A percentile compares a stretch with the other conserved stretches of the same genome.
Conservation (phyloP, 202 grass and related monocot genomes). For the Eragrostis tef region DNA sequence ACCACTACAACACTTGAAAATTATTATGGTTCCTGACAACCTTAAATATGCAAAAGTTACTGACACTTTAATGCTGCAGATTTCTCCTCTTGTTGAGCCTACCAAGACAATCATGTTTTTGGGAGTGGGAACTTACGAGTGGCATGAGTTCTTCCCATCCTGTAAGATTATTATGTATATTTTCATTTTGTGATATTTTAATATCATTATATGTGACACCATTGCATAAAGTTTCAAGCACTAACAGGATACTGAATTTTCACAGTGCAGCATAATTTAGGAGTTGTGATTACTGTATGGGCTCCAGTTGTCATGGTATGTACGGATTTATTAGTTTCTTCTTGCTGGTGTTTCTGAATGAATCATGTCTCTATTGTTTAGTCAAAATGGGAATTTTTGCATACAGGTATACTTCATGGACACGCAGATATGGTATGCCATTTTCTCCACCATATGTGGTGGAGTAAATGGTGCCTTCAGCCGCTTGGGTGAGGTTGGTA, state of each 20-base stretch:
- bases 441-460: slow-evolving; percentile 97
- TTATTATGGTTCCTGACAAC: neutral
- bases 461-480: slow-evolving; percentile 93
- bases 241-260: slow-evolving; percentile 47
- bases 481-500: slow-evolving; percentile 89
- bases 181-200: slow-evolving; percentile 16
- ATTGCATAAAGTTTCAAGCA: slow-evolving; percentile 32
- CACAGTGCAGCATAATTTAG: slow-evolving; percentile 91
- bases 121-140: slow-evolving; percentile 64
- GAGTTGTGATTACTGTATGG: slow-evolving; percentile 91
- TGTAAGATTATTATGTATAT: slow-evolving; percentile 69
- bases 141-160: slow-evolving; percentile 97
- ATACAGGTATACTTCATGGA: slow-evolving; percentile 99
- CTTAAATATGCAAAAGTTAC: slow-evolving; percentile 16
- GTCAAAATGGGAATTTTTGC: slow-evolving; percentile 14
- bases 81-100: slow-evolving; percentile 83
- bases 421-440: slow-evolving; percentile 99
- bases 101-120: slow-evolving; percentile 80
- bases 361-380: slow-evolving; percentile 23
- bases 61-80: slow-evolving; percentile 49
- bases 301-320: slow-evolving; percentile 95
- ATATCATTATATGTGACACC: slow-evolving; percentile 13
- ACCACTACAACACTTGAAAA: neutral
- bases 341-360: neutral
- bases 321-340: neutral